These are phyloP conservation scores for Phytophthora melonis DNA, from an alignment of 352 stramenopile genomes.

Conservation along the genomic window DNA sequence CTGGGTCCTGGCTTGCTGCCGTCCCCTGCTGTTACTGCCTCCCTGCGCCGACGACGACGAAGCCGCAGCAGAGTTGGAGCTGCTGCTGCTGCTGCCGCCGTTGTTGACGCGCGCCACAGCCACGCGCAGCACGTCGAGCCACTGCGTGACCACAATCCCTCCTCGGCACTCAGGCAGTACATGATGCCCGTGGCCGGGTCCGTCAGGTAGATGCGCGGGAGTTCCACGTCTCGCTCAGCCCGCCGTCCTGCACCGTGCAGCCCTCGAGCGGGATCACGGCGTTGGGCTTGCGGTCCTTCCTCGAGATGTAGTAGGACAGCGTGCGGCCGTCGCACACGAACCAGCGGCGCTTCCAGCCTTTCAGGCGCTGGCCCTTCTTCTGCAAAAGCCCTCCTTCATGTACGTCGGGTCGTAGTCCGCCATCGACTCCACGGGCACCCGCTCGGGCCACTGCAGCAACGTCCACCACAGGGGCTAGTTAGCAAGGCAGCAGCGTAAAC, in stretches of 20 bases:
- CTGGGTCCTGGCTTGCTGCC: conserved; percentile 7
- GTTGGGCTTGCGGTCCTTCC: conserved; percentile 85
- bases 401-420: conserved; percentile 62
- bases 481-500: too few species aligned
- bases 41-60: background rate
- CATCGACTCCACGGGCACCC: conserved; percentile 64
- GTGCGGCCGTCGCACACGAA: conserved; percentile 87
- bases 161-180: conserved; percentile 85
- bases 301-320: conserved; percentile 85
- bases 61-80: background rate
- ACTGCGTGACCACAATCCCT: conserved; percentile 76
- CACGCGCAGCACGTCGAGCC: conserved; percentile 71
- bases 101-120: conserved; percentile 55
- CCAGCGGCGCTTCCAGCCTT: conserved; percentile 87
- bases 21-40: background rate
- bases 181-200: conserved; percentile 77
- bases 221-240: conserved; percentile 88
- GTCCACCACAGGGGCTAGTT: background rate
- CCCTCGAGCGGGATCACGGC: conserved; percentile 82
- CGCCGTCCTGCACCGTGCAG: conserved; percentile 84
- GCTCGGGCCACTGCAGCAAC: conserved; percentile 56
- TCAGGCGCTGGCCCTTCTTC: conserved; percentile 87
- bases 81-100: background rate
- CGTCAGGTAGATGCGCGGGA: conserved; percentile 88
- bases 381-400: conserved; percentile 87